Base-by-base conservation (phyloP, 78 protist genomes). In the Capsaspora owczarzaki region DNA sequence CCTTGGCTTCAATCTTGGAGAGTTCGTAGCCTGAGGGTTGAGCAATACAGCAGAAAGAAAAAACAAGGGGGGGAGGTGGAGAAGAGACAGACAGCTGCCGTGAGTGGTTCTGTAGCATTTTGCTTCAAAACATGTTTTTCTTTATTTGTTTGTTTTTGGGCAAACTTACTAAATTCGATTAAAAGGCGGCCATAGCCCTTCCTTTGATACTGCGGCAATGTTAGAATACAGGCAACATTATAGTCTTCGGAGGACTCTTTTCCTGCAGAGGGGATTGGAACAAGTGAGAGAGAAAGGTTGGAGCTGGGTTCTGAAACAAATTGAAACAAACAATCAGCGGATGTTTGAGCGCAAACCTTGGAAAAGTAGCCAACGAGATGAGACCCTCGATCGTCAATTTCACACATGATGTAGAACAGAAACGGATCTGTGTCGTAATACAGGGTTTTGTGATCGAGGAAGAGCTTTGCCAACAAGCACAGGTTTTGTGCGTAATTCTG, bases 161-260 rank as follows among this genome's bases (percentile, higher is more conserved):
- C 31, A 35, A n/a, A 20, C 80, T 29, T n/a, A 78, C 82, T 66
- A 72, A 87, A 79, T 53, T 20, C 47, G 47, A 93, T 93, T 33
- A 93, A 70, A 44, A 93, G 40, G 80, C 70, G 63, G 25, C 97
- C 95, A 46, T 85, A 93, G 41, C 98, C 98, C 53, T 79, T 81
- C 27, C 92, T 49, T 87, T 94, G 95, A 63, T 74, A 85, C 0
- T 81, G 92, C 1, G 97, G 95, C 56, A 94, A 87, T 25, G 89
- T 85, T 14, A 89, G 61, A 53, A 94, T 94, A 85, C 97, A 94
- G 25, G 97, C 95, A 2, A 94, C 83, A 75, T 91, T 91, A 92
- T 93, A 76, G 33, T 74, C 78, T 27, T 78, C 53, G 10, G 38
- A 74, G 3, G 89, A 81, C 56, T 37, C 78, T 71, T 89, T 92